Percentiles rank a stretch among this genome's conserved stretches.
phyloP scores from a whole-genome alignment of 345 rosid species.

The Mallotus nudiflorus region DNA sequence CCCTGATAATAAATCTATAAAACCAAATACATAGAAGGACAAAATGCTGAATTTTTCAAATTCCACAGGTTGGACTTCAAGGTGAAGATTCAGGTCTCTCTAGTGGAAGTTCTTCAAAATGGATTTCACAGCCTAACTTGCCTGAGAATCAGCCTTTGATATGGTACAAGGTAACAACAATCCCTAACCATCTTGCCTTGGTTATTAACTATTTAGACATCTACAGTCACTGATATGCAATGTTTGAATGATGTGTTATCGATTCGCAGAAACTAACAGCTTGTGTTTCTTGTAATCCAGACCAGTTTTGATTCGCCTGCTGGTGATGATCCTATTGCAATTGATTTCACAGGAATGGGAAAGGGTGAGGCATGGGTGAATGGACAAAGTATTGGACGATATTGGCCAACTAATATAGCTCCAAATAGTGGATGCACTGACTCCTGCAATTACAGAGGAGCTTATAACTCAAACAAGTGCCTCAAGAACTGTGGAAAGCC shows the following conservation, averaged over 20 bases:
- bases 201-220: too few species aligned
- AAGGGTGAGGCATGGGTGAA: slow-evolving; percentile 98
- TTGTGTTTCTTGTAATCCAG: slow-evolving; percentile 36
- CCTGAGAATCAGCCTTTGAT: slow-evolving; percentile 76
- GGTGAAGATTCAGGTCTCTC: slow-evolving; percentile 75
- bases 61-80: slow-evolving; percentile 85
- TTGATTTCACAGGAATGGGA: slow-evolving; percentile 88
- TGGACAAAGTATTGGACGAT: slow-evolving; percentile 93
- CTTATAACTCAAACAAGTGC: slow-evolving; percentile 68
- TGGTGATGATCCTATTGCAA: slow-evolving; percentile 67
- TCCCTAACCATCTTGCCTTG: too few species aligned
- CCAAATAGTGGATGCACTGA: slow-evolving; percentile 55
- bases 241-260: neutral
- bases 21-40: too few species aligned
- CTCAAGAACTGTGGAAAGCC: slow-evolving; percentile 85
- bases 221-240: too few species aligned
- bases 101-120: slow-evolving; percentile 66
- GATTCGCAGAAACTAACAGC: slow-evolving; percentile 16
- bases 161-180: slow-evolving; percentile 86
- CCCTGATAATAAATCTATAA: neutral
- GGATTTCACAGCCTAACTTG: slow-evolving; percentile 64
- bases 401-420: slow-evolving; percentile 74
- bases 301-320: slow-evolving; percentile 67
- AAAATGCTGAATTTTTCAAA: too few species aligned
- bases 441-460: slow-evolving; percentile 76